Evolutionary conservation across 2,329 filamentous ascomycete genomes (phyloP), one percentile per base, ranked within the genome.

Genomic region (Fusarium gaditjirri): DNA sequence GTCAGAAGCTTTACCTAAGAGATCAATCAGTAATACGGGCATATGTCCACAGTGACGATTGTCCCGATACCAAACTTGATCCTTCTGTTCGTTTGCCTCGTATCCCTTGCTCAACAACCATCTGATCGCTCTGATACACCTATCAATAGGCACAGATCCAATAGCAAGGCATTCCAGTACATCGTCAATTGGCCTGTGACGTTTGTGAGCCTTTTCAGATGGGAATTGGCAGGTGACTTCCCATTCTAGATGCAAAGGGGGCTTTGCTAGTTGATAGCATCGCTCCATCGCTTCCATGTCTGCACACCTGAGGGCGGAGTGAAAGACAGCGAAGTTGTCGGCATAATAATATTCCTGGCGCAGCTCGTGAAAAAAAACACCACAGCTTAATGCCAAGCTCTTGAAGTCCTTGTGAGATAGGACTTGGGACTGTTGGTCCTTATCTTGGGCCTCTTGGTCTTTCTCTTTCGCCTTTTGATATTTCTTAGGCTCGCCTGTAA

Each of bases 101-200:
- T n/a, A 49, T 0, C 17, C 25, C 2, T 43, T n/a, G 1, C 33
- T 16, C 0, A 65, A 5, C 1, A 65, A 9, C 62, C 62, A 65
- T 8, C 19, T 14, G 3, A 63, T 12, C 6, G 31, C 36, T 10
- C 49, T 17, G 3, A 55, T n/a, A 10, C 21, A 39, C 1, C 47
- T 33, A 1, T 31, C 17, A 19, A 49, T 27, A 8, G 57, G 12
- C 1, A 23, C 25, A 1, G 25, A 19, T 4, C 25, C 25, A 23
- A 10, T 19, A 5, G 19, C 16, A 8, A 29, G 13, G 4, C 41
- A 42, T 21, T 43, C 36, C 4, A 62, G 12, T 7, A 65, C 13
- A 42, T 29, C 25, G 29, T 63, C 62, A 4, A 65, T 23, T 1
- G 62, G 42, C 11, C 49, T 36, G n/a, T 62, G 57, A 6, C 23